Percentiles rank a stretch among this genome's conserved stretches.
Conservation (phyloP, 2,329 filamentous ascomycete genomes). For the Fusarium neocosmosporiellum region DNA sequence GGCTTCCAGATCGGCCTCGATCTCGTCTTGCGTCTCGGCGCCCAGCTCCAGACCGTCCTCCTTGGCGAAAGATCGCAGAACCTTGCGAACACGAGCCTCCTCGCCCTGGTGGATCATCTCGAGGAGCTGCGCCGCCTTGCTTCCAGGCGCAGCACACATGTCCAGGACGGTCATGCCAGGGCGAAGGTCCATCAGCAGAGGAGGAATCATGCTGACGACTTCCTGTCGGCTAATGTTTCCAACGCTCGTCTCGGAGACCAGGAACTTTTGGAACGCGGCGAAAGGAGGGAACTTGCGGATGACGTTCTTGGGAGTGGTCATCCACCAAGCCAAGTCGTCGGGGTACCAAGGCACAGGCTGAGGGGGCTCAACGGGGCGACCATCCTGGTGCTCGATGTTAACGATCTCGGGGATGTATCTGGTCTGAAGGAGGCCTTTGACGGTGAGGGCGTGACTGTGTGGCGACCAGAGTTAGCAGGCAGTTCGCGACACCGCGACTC, state of each 20-base stretch:
- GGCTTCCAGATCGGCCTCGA: constrained; percentile 64
- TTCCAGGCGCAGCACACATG: constrained; percentile 95
- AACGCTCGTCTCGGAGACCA: constrained; percentile 96
- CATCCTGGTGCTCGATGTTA: constrained; percentile 85
- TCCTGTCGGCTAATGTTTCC: constrained; percentile 98
- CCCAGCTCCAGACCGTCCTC: constrained; percentile 68
- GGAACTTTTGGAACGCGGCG: constrained; percentile 94
- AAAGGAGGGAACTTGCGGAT: constrained; percentile 95
- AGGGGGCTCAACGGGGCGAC: constrained; percentile 83
- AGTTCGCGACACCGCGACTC: constrained; percentile 6
- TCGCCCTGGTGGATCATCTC: constrained; percentile 95
- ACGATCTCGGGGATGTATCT: constrained; percentile 92
- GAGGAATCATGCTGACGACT: constrained; percentile 98
- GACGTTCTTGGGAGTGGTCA: constrained; percentile 98
- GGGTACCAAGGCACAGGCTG: constrained; percentile 91
- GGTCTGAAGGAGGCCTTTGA: constrained; percentile 87
- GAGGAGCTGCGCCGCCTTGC: constrained; percentile 94
- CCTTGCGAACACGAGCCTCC: constrained; percentile 83
- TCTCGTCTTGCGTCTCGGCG: constrained; percentile 59
- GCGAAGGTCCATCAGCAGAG: constrained; percentile 88
- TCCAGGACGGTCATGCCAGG: constrained; percentile 95
- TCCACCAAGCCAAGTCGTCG: constrained; percentile 94
- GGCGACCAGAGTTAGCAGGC: constrained; percentile 27
- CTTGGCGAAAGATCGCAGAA: constrained; percentile 71
- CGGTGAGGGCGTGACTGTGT: constrained; percentile 84